These are phyloP conservation scores for Evernia prunastri DNA, from an alignment of 495 filamentous ascomycete species.

Conservation along the genomic window DNA sequence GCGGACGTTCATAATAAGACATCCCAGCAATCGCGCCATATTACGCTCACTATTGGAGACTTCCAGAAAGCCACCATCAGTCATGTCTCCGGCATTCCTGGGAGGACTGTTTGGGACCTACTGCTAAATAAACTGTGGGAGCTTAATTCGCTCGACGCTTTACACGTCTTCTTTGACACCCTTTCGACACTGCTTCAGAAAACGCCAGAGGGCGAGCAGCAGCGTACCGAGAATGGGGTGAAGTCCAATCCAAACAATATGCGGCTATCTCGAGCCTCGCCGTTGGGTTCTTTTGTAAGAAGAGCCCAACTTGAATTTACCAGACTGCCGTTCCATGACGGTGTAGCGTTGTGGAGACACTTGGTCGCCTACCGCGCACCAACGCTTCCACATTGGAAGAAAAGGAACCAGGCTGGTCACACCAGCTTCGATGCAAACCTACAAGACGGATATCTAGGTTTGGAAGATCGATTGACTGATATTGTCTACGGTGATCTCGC, in stretches of 20 bases:
- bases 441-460: conserved; percentile 33
- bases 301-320: conserved; percentile 72
- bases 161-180: conserved; percentile 61
- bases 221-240: conserved; percentile 46
- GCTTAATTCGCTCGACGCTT: conserved; percentile 69
- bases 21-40: conserved; percentile 36
- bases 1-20: conserved; percentile 26
- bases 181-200: conserved; percentile 53
- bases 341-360: conserved; percentile 66
- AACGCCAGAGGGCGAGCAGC: conserved; percentile 51
- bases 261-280: conserved; percentile 60
- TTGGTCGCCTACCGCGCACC: conserved; percentile 75
- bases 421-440: conserved; percentile 64
- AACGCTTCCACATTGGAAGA: conserved; percentile 63
- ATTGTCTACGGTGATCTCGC: conserved; percentile 59
- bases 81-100: conserved; percentile 62
- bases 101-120: conserved; percentile 75
- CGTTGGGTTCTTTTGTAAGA: conserved; percentile 78
- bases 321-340: conserved; percentile 69
- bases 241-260: conserved; percentile 39
- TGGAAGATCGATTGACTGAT: conserved; percentile 43
- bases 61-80: conserved; percentile 57
- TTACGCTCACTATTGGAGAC: conserved; percentile 56
- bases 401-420: conserved; percentile 56
- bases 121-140: conserved; percentile 80